Percentiles rank a stretch among this genome's conserved stretches.
These are phyloP conservation scores for Wickerhamiella bombiphila DNA, from an alignment of 805 yeast species.

Conservation along the genomic window DNA sequence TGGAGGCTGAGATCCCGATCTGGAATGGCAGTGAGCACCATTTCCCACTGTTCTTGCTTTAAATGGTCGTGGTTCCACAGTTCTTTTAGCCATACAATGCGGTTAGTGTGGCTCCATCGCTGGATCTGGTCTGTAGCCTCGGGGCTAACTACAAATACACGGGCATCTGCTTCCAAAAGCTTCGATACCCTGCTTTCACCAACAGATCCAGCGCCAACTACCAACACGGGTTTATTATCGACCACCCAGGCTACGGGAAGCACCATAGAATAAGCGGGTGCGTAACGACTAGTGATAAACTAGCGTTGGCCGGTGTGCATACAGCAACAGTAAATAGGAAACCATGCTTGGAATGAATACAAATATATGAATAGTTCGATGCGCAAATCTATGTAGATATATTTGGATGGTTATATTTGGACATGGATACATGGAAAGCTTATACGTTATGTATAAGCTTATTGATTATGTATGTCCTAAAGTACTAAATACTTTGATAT, in stretches of 20 bases:
- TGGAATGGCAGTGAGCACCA: constrained; percentile 63
- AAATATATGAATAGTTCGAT: too few relatives aligned
- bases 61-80: constrained; percentile 16
- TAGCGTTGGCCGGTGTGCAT: too few relatives aligned
- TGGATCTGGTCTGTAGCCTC: constrained; percentile 32
- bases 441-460: too few relatives aligned
- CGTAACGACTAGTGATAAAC: too few relatives aligned
- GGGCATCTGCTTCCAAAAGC: constrained; percentile 54
- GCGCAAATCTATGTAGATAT: too few relatives aligned
- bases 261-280: too few relatives aligned
- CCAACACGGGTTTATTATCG: constrained; percentile 43
- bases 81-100: constrained; percentile 10
- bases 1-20: constrained; percentile 44
- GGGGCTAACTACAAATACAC: constrained; percentile 49
- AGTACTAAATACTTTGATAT: too few relatives aligned
- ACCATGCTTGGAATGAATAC: too few relatives aligned
- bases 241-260: constrained; percentile 15
- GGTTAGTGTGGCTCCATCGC: constrained; percentile 21
- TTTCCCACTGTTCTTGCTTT: constrained; percentile 33
- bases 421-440: too few relatives aligned
- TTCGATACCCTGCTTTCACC: constrained; percentile 58
- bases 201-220: constrained; percentile 57
- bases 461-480: too few relatives aligned
- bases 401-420: too few relatives aligned
- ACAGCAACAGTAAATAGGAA: too few relatives aligned